phyloP scores from a whole-genome alignment of 768 basidiomycete species.

The Phaeotremella skinneri region DNA sequence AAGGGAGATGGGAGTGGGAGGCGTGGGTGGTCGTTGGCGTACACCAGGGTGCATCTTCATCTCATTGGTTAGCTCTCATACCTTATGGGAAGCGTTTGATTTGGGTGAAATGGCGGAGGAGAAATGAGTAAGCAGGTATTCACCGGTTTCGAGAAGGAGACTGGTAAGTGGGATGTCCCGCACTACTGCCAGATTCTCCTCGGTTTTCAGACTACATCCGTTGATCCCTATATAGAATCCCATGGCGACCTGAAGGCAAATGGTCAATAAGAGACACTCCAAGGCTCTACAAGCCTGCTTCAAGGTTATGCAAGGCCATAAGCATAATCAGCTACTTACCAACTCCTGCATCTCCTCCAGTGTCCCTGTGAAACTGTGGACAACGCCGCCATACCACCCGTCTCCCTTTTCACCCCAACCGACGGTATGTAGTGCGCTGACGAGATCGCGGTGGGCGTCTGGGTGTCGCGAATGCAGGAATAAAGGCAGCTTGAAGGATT shows the following conservation, averaged over 20 bases:
- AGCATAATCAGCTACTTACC: slow-evolving; percentile 54
- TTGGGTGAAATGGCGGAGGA: neutral
- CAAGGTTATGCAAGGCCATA: neutral
- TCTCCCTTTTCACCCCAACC: slow-evolving; percentile 60
- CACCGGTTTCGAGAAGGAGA: slow-evolving; percentile 74
- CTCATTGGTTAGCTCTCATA: neutral
- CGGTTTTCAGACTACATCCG: slow-evolving; percentile 73
- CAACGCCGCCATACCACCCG: slow-evolving; percentile 68
- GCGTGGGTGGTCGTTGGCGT: slow-evolving; percentile 46
- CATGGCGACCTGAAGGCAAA: slow-evolving; percentile 60
- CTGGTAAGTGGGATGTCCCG: slow-evolving; percentile 61
- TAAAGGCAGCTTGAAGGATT: slow-evolving; percentile 69
- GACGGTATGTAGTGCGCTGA: slow-evolving; percentile 63
- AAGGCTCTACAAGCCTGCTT: neutral
- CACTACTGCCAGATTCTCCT: slow-evolving; percentile 61
- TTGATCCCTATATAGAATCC: slow-evolving; percentile 73
- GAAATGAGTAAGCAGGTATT: slow-evolving; percentile 5
- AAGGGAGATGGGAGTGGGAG: slow-evolving; percentile 32
- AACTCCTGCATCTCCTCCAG: slow-evolving; percentile 64
- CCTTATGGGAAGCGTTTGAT: neutral
- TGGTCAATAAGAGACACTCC: neutral
- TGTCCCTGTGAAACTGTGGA: slow-evolving; percentile 77
- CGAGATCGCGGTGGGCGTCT: slow-evolving; percentile 69
- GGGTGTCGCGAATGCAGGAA: slow-evolving; percentile 70
- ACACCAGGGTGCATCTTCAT: slow-evolving; percentile 51